These are phyloP conservation scores for Fusarium luffae DNA, from an alignment of 2,329 filamentous ascomycete genomes.

Conservation along the genomic window DNA sequence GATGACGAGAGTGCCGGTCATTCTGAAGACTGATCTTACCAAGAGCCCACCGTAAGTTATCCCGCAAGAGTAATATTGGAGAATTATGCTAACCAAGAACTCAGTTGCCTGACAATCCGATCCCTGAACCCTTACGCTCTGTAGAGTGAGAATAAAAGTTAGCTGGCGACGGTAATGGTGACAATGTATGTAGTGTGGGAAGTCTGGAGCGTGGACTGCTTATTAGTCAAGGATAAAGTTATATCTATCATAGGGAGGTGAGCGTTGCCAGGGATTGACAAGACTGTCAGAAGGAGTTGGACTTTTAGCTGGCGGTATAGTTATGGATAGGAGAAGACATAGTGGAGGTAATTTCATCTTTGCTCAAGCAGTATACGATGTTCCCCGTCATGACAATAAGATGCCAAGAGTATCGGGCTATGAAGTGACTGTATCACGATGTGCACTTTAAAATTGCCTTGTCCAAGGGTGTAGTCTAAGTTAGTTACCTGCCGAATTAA, in stretches of 20 bases:
- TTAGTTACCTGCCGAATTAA: background rate
- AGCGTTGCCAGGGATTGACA: constrained; percentile 19
- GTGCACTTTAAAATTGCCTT: background rate
- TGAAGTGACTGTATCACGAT: background rate
- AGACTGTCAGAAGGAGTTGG: constrained; percentile 36
- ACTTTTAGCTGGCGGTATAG: constrained; percentile 16
- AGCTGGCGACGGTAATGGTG: constrained; percentile 14
- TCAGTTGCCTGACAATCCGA: constrained; percentile 83
- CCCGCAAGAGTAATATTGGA: background rate
- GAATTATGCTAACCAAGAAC: constrained; percentile 37
- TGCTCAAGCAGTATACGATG: constrained; percentile 16
- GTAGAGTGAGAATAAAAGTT: constrained; percentile 48
- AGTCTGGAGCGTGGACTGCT: constrained; percentile 19
- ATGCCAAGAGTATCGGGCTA: background rate
- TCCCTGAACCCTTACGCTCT: constrained; percentile 83
- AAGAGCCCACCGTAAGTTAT: constrained; percentile 98
- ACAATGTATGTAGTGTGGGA: constrained; percentile 12
- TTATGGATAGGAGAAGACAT: constrained; percentile 15
- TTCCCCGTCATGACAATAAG: background rate
- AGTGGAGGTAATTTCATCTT: constrained; percentile 40
- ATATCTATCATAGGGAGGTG: constrained; percentile 20
- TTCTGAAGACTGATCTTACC: constrained; percentile 95
- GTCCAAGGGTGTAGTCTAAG: background rate
- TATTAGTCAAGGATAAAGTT: constrained; percentile 13
- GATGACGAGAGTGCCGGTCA: constrained; percentile 97